These are phyloP conservation scores for Kwoniella mangroviensis DNA, from an alignment of 768 basidiomycete genomes.

Conservation along the genomic window DNA sequence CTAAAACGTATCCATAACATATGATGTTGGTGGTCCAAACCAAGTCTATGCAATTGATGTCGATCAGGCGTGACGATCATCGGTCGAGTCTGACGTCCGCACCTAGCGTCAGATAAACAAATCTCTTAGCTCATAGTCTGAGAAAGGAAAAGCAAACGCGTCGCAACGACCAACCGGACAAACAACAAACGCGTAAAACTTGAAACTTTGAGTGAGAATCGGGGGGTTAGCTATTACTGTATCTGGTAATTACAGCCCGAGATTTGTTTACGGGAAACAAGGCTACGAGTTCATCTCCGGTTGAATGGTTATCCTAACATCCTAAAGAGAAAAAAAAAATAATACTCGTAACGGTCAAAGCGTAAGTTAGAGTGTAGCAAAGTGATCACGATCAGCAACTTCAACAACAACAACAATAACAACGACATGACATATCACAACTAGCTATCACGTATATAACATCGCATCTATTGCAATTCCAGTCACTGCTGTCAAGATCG, in stretches of 20 bases:
- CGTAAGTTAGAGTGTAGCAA: not conserved
- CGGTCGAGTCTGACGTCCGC: not conserved
- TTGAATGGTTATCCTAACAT: not conserved
- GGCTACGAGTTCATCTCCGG: not conserved
- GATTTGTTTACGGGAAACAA: conserved; percentile 6
- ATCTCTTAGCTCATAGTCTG: not conserved
- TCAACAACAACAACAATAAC: not conserved
- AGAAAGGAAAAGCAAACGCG: not conserved
- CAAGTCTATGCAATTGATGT: not conserved
- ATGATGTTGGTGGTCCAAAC: no score
- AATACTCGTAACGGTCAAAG: not conserved
- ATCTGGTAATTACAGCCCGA: not conserved
- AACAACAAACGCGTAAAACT: conserved; percentile 3
- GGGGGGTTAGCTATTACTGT: not conserved
- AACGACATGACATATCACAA: not conserved
- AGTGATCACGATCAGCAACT: not conserved
- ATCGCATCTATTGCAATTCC: not conserved
- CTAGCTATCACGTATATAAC: not conserved
- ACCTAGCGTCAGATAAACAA: not conserved
- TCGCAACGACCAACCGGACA: not conserved
- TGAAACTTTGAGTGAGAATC: not conserved
- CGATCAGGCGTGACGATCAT: not conserved
- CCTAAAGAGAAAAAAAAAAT: not conserved
- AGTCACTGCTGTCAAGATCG: no score
- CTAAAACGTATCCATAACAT: no score